These are phyloP conservation scores for Yamadazyma insecticola DNA, from an alignment of 805 yeast genomes.

Conservation along the genomic window DNA sequence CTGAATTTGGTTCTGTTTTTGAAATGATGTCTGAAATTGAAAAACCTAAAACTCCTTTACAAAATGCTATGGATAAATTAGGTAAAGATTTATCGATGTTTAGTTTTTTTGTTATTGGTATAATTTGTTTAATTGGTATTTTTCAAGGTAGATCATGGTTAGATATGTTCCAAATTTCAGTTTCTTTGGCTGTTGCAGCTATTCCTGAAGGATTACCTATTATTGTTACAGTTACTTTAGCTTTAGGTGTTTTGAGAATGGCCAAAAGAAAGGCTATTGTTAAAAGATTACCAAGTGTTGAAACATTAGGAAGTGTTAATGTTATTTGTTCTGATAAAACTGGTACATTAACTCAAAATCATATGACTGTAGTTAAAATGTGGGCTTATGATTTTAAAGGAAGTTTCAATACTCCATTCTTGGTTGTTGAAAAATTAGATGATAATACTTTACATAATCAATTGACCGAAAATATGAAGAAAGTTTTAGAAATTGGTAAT, in stretches of 20 bases:
- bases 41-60: slow-evolving; percentile 97
- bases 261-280: slow-evolving; percentile 93
- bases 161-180: slow-evolving; percentile 97
- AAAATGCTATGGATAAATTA: slow-evolving; percentile 89
- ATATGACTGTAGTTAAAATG: slow-evolving; percentile 80
- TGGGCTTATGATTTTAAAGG: slow-evolving; percentile 68
- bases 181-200: slow-evolving; percentile 97
- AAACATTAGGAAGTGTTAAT: slow-evolving; percentile 90
- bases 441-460: slow-evolving; percentile 38
- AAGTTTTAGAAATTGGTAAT: slow-evolving; percentile 60
- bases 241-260: slow-evolving; percentile 95
- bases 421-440: slow-evolving; percentile 45
- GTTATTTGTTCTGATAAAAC: slow-evolving; percentile 92
- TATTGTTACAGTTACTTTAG: slow-evolving; percentile 95
- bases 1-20: slow-evolving; percentile 93
- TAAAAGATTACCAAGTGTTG: slow-evolving; percentile 90
- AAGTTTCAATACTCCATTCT: slow-evolving; percentile 33
- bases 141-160: slow-evolving; percentile 92
- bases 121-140: slow-evolving; percentile 87
- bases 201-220: slow-evolving; percentile 99
- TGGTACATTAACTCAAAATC: slow-evolving; percentile 78
- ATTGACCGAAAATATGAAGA: slow-evolving; percentile 51
- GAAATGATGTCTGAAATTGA: slow-evolving; percentile 94
- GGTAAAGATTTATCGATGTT: slow-evolving; percentile 86
- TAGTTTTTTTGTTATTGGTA: slow-evolving; percentile 82